A percentile compares a stretch with the other conserved stretches of the same genome.
Conservation (phyloP, 2,329 filamentous ascomycete species). For the Pseudopyricularia javanii region DNA sequence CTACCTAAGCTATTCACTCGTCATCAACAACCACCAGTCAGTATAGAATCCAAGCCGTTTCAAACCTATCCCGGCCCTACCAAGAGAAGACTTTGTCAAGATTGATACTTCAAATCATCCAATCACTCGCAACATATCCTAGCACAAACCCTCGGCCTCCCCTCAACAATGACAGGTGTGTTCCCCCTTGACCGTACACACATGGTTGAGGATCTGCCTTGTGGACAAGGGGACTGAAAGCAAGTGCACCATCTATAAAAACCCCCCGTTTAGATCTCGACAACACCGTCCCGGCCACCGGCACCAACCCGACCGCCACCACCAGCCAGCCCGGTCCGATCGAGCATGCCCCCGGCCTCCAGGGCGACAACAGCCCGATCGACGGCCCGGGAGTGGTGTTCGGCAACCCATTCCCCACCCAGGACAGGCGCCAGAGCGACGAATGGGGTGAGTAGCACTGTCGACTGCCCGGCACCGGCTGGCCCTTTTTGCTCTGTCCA, state of each 20-base stretch:
- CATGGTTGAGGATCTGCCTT: no score
- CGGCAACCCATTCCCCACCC: slow-evolving; percentile 10
- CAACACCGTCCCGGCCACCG: background rate
- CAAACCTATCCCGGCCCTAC: no score
- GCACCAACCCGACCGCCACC: background rate
- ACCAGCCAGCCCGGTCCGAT: slow-evolving; percentile 6
- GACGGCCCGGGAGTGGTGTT: background rate
- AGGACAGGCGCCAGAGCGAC: slow-evolving; percentile 24
- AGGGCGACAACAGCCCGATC: background rate
- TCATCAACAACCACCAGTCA: no score
- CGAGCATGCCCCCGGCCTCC: slow-evolving; percentile 11
- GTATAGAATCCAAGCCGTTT: no score
- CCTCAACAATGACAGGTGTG: background rate
- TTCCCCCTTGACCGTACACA: no score
- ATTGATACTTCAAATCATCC: background rate
- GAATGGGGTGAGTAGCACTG: slow-evolving; percentile 31
- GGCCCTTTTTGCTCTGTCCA: slow-evolving; percentile 4
- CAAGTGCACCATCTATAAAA: no score
- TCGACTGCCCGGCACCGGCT: background rate
- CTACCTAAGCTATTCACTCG: no score
- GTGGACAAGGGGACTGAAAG: no score
- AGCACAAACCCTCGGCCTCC: background rate
- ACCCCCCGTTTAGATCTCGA: no score
- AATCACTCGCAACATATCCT: background rate
- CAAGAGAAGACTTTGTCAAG: no score